Conservation (phyloP, 164 flowering plant species). For the Dillenia turbinata region DNA sequence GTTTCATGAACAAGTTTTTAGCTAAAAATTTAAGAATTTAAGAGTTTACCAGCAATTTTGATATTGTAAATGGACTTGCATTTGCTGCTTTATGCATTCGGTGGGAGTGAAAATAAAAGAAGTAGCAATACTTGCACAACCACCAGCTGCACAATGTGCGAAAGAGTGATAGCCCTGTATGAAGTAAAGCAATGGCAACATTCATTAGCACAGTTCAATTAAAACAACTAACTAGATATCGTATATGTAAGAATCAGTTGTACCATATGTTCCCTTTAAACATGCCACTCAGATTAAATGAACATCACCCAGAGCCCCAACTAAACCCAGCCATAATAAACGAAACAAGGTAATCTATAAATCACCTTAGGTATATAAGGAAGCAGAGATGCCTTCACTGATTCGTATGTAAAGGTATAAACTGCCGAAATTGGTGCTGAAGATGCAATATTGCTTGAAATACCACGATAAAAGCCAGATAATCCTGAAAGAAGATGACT, state of each 20-base stretch:
- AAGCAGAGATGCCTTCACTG: slow-evolving; percentile 76
- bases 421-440: slow-evolving; percentile 98
- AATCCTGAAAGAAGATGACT: slow-evolving; percentile 47
- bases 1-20: no score
- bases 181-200: background rate
- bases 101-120: slow-evolving; percentile 97
- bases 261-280: no score
- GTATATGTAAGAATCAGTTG: no score
- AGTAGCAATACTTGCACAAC: slow-evolving; percentile 96
- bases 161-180: slow-evolving; percentile 77
- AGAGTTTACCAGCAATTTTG: slow-evolving; percentile 71
- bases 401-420: slow-evolving; percentile 92
- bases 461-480: slow-evolving; percentile 88
- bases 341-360: background rate
- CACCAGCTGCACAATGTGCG: slow-evolving; percentile 89
- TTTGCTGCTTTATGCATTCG: slow-evolving; percentile 96
- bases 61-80: slow-evolving; percentile 90
- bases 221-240: background rate
- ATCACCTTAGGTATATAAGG: slow-evolving; percentile 81
- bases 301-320: background rate
- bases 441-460: slow-evolving; percentile 79
- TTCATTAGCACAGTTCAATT: background rate
- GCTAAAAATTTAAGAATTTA: no score
- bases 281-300: no score
- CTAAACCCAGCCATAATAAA: background rate